Base-by-base conservation (phyloP, 2,329 filamentous ascomycete genomes). In the Phialemonium atrogriseum region DNA sequence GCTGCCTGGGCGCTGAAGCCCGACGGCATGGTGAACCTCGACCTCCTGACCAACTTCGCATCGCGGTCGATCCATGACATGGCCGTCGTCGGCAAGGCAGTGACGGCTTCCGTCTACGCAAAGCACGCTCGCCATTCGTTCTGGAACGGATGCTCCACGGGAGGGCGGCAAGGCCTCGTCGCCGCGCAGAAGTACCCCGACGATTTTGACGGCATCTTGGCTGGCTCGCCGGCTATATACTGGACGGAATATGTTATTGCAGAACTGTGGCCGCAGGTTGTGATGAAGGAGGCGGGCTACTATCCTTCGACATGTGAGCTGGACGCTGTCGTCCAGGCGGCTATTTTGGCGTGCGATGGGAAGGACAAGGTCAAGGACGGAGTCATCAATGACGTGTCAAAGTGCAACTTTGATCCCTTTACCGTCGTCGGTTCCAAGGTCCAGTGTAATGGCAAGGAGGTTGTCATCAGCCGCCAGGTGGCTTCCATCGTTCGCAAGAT, bases 181-280 rank as follows among this genome's bases (percentile, higher is more conserved):
- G 54, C 60, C 21, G 55, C 61, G 4, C 57, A 69, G 39, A 43
- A 52, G 20, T 67, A 58, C 37, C 65, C 65, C 0, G 56, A 67
- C 8, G 63, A 66, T 30, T 67, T 68, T 30, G 62, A 68, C 34
- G 65, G 65, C n/a, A 57, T 67, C 11, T 41, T 68, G 2, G 63
- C 62, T 9, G 60, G 58, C 9, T 17, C 11, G 32, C 45, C 47
- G 33, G 61, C 60, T 5, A 34, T 34, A 15, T 25, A 37, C 25
- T 34, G 30, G 30, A 12, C 20, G 7, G 13, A 22, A 9, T 33
- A 25, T 8, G 13, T 27, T 11, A 12, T 29, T 7, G 23, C 25
- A 18, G 16, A 24, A 15, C 66, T 56, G 58, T 67, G 58, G 60
- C 18, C 24, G 5, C 30, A 37, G 20, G 9, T 30, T 10, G 15